Evolutionary conservation across 2,329 filamentous ascomycete species (phyloP), one percentile per base, ranked within the genome.

Genomic region (Colletotrichum somersetense): DNA sequence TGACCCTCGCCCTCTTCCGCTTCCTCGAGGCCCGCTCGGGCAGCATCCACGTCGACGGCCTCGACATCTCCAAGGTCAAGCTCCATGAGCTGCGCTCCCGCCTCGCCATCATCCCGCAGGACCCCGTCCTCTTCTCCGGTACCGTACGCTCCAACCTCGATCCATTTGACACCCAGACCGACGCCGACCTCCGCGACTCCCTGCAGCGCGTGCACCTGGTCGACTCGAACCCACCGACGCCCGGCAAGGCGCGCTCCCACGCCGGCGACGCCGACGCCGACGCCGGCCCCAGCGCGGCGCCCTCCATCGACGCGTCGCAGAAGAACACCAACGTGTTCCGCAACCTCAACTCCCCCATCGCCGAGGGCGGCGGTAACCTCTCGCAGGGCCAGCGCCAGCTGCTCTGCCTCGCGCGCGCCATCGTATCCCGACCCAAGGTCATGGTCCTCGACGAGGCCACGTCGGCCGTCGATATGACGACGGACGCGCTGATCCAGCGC

Each of bases 361-460:
- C 91, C 3, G 91, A 94, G 79, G 91, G 91, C 23, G 92, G 92
- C 0, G 86, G 92, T 5, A 95, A 94, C 78, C 85, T 94, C 23
- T 93, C 91, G 0, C 92, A 94, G 78, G 92, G 92, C 38, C 92
- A 95, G 80, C 88, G 92, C 3, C 92, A 95, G 80, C 89, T 94
- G 0, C 87, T 95, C 48, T 94, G 92, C 77, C 88, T 94, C 5
- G 92, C 92, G 0, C 90, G 90, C 62, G 92, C 91, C 62, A 93
- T 94, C 75, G 89, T 94, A 33, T 87, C 89, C 0, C 87, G 91
- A 0, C 92, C 93, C 3, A 92, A 92, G 78, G 90, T 96, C 76
- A 92, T 96, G 88, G 89, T 95, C 1, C 87, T 95, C 1, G 93
- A 96, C 78, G 93, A 95, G 82, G 93, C 93, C 0, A 96, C 93